Evolutionary conservation across 2,329 filamentous ascomycete species (phyloP), one percentile per base, ranked within the genome.

Genomic region (Trichoderma afroharzianum): DNA sequence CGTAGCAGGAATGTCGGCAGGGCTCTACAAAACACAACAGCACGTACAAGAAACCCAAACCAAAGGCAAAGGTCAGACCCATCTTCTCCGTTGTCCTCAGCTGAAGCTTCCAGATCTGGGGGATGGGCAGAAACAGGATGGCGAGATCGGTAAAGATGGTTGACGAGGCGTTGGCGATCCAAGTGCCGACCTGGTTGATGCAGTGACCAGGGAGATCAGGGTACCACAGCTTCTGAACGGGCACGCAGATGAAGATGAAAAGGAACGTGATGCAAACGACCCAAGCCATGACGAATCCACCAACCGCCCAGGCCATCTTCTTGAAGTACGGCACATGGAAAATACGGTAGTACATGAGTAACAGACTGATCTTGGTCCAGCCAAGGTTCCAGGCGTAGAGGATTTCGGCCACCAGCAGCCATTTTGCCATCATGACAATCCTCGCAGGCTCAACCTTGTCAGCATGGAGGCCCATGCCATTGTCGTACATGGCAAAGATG

Each of bases 321-420:
- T 82, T 82, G 72, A 87, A 84, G 71, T 80, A 81, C 0, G 79
- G 78, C 5, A 83, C 78, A 24, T 79, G 83, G 63, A 88, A 88
- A 73, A 88, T 85, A 75, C 85, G 84, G 74, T 82, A 82, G 78
- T 87, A 87, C 84, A 88, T 86, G 55, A 86, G 77, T 58, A 88
- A 75, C 26, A 88, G 79, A 64, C 82, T 83, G 15, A 86, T 69
- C 74, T 87, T 88, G n/a, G 85, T 85, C 78, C 85, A 82, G 50
- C 82, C 83, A 4, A 86, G 77, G 33, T 84, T 85, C 75, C 81
- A 85, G 30, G 80, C 82, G 74, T 86, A 86, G 50, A 86, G 77
- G 69, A 85, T 79, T 74, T 86, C 84, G 26, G 82, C 84, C 12
- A 84, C 82, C 14, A 87, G 76, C 6, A 87, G 80, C 75, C 83